Percentiles rank a stretch among this genome's conserved stretches.
Conservation (phyloP, 1,284 basidiomycete genomes). For the Ganoderma boninense region DNA sequence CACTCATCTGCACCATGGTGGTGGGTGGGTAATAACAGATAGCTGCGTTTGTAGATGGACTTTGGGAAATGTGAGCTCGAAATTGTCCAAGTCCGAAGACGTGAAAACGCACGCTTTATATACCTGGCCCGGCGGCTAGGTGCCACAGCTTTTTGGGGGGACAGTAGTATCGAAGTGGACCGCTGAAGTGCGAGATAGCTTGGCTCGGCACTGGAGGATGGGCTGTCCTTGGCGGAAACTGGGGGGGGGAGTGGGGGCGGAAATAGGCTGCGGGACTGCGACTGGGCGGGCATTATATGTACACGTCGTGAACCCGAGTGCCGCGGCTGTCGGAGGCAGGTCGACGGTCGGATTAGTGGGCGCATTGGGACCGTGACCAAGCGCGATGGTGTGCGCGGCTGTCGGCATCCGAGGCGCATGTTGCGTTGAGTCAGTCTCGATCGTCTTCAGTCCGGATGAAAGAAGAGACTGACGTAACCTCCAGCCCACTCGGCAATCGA, state of each 20-base stretch:
- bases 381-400: slow-evolving; percentile 20
- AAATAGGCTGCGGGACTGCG: background rate
- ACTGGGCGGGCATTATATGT: slow-evolving; percentile 1
- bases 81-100: background rate
- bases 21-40: background rate
- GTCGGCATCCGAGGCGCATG: slow-evolving; percentile 18
- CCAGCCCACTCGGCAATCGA: slow-evolving; percentile 1
- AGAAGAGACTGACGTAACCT: slow-evolving; percentile 14
- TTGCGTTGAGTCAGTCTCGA: slow-evolving; percentile 17
- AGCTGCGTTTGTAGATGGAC: background rate
- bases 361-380: slow-evolving; percentile 21
- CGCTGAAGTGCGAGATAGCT: background rate
- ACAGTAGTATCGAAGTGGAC: background rate
- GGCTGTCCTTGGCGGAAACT: background rate
- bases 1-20: slow-evolving; percentile 37
- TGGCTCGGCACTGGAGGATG: background rate
- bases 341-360: background rate
- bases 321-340: slow-evolving; percentile 13
- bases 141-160: background rate
- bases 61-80: background rate
- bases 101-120: background rate
- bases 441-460: background rate
- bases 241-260: background rate
- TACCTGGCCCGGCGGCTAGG: background rate
- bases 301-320: slow-evolving; percentile 3